phyloP scores from a whole-genome alignment of 257 asterid genomes.

The Anisodus tanguticus region DNA sequence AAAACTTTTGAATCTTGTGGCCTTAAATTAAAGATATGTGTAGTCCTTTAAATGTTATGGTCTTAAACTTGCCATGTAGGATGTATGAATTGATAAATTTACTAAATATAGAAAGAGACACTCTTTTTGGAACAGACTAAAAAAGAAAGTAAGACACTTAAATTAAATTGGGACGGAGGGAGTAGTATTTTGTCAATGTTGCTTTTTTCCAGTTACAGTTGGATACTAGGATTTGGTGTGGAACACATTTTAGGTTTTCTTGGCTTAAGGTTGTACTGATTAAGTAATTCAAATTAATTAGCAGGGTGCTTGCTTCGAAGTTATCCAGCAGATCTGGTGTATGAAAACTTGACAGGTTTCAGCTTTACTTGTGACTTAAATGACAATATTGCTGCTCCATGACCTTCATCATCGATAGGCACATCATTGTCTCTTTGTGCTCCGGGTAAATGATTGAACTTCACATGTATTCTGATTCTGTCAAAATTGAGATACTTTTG shows the following conservation, averaged over 20 bases:
- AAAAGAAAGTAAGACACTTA: too few relatives aligned
- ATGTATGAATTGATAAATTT: too few relatives aligned
- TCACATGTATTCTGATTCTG: neutral
- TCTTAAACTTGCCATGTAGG: too few relatives aligned
- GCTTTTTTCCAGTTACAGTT: conserved; percentile 6
- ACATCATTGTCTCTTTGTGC: conserved; percentile 92
- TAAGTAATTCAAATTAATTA: conserved; percentile 16
- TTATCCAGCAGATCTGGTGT: conserved; percentile 82
- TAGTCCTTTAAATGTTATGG: too few relatives aligned
- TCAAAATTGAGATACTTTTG: conserved; percentile 17
- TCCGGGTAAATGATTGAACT: conserved; percentile 64
- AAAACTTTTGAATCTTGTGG: too few relatives aligned
- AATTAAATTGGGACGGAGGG: too few relatives aligned
- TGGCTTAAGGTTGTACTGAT: neutral
- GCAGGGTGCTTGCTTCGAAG: conserved; percentile 92
- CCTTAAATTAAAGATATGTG: too few relatives aligned
- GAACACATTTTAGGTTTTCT: neutral
- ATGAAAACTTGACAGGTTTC: conserved; percentile 80
- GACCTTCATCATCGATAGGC: conserved; percentile 87
- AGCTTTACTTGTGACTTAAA: conserved; percentile 90
- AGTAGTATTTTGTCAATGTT: neutral
- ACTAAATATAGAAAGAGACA: too few relatives aligned
- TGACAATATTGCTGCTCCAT: conserved; percentile 95
- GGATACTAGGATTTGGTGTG: conserved; percentile 1
- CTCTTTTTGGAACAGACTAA: too few relatives aligned